These are phyloP conservation scores for Viola pubescens DNA, from an alignment of 441 rosid genomes.

Conservation along the genomic window DNA sequence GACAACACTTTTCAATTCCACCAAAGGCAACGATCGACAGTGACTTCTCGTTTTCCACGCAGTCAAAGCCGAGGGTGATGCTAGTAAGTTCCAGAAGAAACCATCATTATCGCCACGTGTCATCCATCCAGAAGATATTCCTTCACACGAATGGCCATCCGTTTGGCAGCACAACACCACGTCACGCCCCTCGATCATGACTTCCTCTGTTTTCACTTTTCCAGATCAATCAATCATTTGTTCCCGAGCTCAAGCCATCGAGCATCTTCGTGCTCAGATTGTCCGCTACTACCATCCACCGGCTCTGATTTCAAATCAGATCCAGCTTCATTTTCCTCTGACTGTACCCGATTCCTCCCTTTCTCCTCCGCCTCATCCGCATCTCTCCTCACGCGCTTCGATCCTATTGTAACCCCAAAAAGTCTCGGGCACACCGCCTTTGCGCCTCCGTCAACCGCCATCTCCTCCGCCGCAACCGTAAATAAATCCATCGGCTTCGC, in stretches of 20 bases:
- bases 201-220: too few relatives aligned
- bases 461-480: constrained; percentile 28
- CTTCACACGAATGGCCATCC: too few relatives aligned
- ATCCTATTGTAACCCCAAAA: constrained; percentile 79
- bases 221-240: too few relatives aligned
- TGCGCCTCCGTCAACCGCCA: constrained; percentile 22
- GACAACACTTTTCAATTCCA: too few relatives aligned
- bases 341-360: constrained; percentile 15
- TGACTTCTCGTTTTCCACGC: too few relatives aligned
- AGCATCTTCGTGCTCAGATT: constrained; percentile 26
- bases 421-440: constrained; percentile 45
- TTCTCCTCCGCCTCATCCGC: constrained; percentile 38
- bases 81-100: too few relatives aligned
- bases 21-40: too few relatives aligned
- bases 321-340: constrained; percentile 24
- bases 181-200: too few relatives aligned
- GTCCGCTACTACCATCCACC: constrained; percentile 31
- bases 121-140: too few relatives aligned
- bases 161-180: too few relatives aligned
- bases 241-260: constrained; percentile 72
- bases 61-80: too few relatives aligned
- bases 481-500: constrained; percentile 26
- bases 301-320: constrained; percentile 53
- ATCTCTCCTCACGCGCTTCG: constrained; percentile 52
- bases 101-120: too few relatives aligned